These are phyloP conservation scores for Hyphopichia burtonii DNA, from an alignment of 1,139 yeast species.

Conservation along the genomic window DNA sequence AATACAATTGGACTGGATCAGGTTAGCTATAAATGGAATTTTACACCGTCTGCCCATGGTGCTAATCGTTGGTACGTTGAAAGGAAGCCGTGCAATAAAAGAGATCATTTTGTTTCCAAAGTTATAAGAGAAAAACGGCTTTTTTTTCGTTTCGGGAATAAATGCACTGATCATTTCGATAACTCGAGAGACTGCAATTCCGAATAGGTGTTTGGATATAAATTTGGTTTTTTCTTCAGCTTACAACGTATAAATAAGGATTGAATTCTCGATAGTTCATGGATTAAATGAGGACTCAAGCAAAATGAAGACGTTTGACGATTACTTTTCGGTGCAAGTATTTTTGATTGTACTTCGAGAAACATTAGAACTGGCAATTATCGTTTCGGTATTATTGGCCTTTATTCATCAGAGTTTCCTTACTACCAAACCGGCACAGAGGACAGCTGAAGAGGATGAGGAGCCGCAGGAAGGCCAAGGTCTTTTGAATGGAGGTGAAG, in stretches of 20 bases:
- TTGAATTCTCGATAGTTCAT: too few species aligned
- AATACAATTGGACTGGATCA: too few species aligned
- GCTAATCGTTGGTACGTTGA: too few species aligned
- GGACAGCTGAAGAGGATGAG: background rate
- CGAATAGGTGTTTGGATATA: background rate
- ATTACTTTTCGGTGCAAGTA: constrained; percentile 45
- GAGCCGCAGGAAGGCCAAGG: background rate
- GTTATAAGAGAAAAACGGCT: too few species aligned
- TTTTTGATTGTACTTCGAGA: constrained; percentile 47
- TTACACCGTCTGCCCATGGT: too few species aligned
- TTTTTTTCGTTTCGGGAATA: too few species aligned
- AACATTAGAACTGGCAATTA: constrained; percentile 46
- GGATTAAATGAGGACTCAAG: too few species aligned
- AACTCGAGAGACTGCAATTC: background rate
- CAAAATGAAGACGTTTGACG: constrained; percentile 18
- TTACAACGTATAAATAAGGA: too few species aligned
- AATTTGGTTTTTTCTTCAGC: too few species aligned
- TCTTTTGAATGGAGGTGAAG: background rate
- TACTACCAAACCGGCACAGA: constrained; percentile 1
- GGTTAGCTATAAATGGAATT: too few species aligned
- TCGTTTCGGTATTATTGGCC: constrained; percentile 43
- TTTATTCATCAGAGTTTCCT: constrained; percentile 38
- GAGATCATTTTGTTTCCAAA: too few species aligned
- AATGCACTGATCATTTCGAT: background rate
- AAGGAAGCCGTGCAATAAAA: too few species aligned